Evolutionary conservation across 2,329 filamentous ascomycete genomes (phyloP), one percentile per base, ranked within the genome.

Genomic region (Chalaropsis thielavioides): DNA sequence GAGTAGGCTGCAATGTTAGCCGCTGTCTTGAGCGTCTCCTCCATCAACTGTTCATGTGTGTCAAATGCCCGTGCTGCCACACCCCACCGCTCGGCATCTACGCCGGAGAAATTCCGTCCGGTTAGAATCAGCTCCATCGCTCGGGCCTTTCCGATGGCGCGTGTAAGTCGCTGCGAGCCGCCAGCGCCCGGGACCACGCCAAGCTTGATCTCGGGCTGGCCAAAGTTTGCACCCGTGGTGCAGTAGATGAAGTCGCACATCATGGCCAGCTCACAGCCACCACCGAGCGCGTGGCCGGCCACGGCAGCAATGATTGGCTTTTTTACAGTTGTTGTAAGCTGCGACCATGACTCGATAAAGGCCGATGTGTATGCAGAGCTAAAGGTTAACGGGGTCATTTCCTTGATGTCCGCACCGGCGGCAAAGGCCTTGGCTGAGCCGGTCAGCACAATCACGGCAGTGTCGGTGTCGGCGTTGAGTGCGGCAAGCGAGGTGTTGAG

Each of bases 191-290:
- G 94, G 65, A 97, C 90, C 1, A 88, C 88, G 31, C 94, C 94
- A 2, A 99, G 81, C 78, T 95, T 96, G 78, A 99, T 90, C 79
- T 99, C 94, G 0, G 94, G 94, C 77, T 97, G 94, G 13, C 94
- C 94, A 73, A 99, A 96, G 71, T 90, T 95, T 69, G 94, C 92
- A 17, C 76, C 83, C 62, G 86, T 81, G 1, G 89, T 92, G 77
- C 89, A 94, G 80, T 97, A 97, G 67, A 99, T 77, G 70, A 97
- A 87, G 74, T 99, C 94, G 72, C 88, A 90, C 94, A 97, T 99
- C 81, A 99, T 88, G 61, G 94, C 92, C 15, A 99, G 83, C 79
- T 99, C 94, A 74, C 94, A 99, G 59, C 94, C 94, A 63, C 94
- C 94, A 31, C 94, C 94, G 0, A 99, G 83, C 1, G 94, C 94